Percentiles rank a stretch among this genome's conserved stretches.
Conservation (phyloP, 345 rosid species). For the Salix suchowensis region DNA sequence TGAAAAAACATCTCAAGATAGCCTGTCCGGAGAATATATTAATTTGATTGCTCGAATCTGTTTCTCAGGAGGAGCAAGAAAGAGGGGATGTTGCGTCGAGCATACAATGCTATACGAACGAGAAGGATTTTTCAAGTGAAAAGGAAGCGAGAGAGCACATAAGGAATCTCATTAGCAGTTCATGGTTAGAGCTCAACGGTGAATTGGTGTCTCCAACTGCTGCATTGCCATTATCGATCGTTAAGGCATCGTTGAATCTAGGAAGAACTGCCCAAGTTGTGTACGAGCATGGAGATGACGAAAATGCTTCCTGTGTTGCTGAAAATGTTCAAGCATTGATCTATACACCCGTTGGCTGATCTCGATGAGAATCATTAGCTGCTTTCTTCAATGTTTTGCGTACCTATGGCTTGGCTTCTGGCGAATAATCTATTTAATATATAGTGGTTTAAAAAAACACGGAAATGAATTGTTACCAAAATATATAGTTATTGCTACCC, state of each 20-base stretch:
- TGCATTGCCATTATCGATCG: conserved; percentile 3
- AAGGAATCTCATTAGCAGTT: conserved; percentile 14
- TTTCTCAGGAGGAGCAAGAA: conserved; percentile 24
- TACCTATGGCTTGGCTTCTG: no score
- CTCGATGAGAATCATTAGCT: no score
- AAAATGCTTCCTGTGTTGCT: conserved; percentile 4
- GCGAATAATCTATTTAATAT: no score
- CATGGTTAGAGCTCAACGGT: conserved; percentile 23
- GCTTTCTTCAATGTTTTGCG: no score
- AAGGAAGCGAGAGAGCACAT: conserved; percentile 18
- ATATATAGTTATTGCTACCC: no score
- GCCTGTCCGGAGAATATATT: no score
- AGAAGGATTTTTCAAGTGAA: conserved; percentile 6
- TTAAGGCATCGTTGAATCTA: conserved; percentile 20
- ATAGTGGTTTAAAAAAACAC: no score
- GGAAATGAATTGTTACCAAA: no score
- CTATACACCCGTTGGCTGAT: neutral
- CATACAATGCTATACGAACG: conserved; percentile 19
- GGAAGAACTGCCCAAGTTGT: conserved; percentile 25
- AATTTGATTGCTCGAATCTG: no score
- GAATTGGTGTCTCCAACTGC: neutral
- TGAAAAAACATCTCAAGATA: neutral
- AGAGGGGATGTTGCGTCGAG: conserved; percentile 31
- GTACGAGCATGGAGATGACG: conserved; percentile 27
- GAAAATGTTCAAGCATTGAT: conserved; percentile 13